Evolutionary conservation across 768 basidiomycete species (phyloP).

Genomic region (Vararia minispora): DNA sequence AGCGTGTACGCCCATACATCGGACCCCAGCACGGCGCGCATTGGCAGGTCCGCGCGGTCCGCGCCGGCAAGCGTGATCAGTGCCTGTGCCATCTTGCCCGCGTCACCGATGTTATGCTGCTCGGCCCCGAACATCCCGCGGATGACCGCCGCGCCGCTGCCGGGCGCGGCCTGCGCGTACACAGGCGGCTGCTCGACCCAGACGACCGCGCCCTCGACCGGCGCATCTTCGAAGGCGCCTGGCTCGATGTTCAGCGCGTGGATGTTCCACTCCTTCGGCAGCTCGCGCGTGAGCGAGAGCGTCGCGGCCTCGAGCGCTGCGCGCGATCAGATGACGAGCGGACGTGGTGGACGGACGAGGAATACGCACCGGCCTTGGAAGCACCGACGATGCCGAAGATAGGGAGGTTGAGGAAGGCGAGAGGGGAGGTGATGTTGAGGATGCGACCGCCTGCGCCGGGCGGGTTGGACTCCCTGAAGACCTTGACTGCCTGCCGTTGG

Average conservation of each 20-base stretch:
- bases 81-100: background rate
- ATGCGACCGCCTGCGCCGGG: conserved; percentile 1
- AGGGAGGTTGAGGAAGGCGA: too few species aligned
- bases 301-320: conserved; percentile 5
- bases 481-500: background rate
- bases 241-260: conserved; percentile 4
- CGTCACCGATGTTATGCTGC: background rate
- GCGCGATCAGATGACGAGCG: background rate
- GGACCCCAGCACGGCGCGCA: conserved; percentile 1
- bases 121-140: background rate
- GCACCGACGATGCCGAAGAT: background rate
- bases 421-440: conserved; percentile 1
- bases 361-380: background rate
- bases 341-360: background rate
- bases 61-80: background rate
- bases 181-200: too few species aligned
- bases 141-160: too few species aligned
- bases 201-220: too few species aligned
- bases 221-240: conserved; percentile 2
- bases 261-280: conserved; percentile 5
- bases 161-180: too few species aligned
- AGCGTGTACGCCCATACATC: background rate
- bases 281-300: conserved; percentile 1
- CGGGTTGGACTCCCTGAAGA: conserved; percentile 4
- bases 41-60: background rate